A percentile compares a stretch with the other conserved stretches of the same genome.
These are phyloP conservation scores for Cryptococcus hybrid DNA, from an alignment of 1,284 basidiomycete genomes.

Conservation along the genomic window DNA sequence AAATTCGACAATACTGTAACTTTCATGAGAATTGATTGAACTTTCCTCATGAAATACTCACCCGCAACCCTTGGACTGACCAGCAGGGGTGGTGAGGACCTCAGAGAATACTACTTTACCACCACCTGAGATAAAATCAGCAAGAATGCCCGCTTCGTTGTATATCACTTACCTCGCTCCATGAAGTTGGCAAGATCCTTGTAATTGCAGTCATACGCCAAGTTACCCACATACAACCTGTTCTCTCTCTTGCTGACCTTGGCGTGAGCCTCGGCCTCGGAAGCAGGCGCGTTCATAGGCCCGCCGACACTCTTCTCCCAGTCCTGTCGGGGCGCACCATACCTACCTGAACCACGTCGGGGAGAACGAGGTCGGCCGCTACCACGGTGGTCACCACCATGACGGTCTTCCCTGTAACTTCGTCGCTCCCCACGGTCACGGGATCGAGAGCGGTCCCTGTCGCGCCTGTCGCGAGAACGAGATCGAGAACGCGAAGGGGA, in stretches of 20 bases:
- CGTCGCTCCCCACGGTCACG: conserved; percentile 15
- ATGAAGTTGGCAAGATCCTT: conserved; percentile 97
- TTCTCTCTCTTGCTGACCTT: conserved; percentile 96
- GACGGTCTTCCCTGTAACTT: conserved; percentile 2
- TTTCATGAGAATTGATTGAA: not conserved
- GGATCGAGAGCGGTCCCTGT: conserved; percentile 17
- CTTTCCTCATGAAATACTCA: conserved; percentile 54
- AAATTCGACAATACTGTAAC: conserved; percentile 85
- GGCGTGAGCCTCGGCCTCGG: conserved; percentile 83
- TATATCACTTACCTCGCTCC: conserved; percentile 91
- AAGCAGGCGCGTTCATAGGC: conserved; percentile 84
- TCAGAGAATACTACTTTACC: conserved; percentile 96
- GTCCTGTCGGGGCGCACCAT: conserved; percentile 20
- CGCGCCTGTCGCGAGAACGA: conserved; percentile 30
- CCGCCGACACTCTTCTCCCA: conserved; percentile 67
- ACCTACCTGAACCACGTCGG: conserved; percentile 18
- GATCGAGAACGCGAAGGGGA: conserved; percentile 63
- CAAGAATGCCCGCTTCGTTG: not conserved
- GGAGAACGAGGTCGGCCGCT: conserved; percentile 1
- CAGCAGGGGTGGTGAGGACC: conserved; percentile 92
- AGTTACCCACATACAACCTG: conserved; percentile 96
- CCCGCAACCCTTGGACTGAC: conserved; percentile 98
- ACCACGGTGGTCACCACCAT: not conserved
- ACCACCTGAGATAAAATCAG: conserved; percentile 61
- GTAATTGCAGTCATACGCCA: conserved; percentile 97